Evolutionary conservation across 2,329 filamentous ascomycete genomes (phyloP), one percentile per base, ranked within the genome.

Genomic region (Ophiostoma australiae): DNA sequence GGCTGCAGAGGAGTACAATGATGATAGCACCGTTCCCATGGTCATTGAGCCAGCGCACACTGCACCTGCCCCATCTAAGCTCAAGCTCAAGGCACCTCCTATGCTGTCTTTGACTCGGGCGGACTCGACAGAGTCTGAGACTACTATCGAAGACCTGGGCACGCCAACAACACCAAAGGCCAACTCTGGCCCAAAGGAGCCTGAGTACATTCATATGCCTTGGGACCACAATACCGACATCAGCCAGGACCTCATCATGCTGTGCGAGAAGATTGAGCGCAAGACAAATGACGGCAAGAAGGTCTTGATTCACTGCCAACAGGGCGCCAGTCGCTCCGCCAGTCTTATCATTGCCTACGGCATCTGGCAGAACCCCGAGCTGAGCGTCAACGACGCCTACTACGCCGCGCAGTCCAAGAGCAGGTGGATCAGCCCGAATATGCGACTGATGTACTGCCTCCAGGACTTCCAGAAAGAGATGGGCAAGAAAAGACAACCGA

Each of bases 211-310:
- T 20, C 92, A 96, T 77, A 90, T 95, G 76, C 90, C 88, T 1
- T 95, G 92, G 92, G 92, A 95, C 73, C 92, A 95, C 80, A 94
- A 94, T 79, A 94, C 91, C 0, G 91, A 95, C 72, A 94, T 96
- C 75, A 88, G 91, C 1, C 87, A 88, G 5, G 92, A 95, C 78
- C 81, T 95, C 27, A 88, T 92, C 83, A 84, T 83, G 67, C 83
- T 96, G 17, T 93, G 92, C 76, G 90, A 92, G 77, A 85, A 86
- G 4, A 93, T 96, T 72, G 91, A 94, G 73, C 86, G 88, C 55
- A 86, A 89, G 72, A 89, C 90, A 0, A 87, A 86, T 74, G 85
- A 90, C 73, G 90, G 90, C 67, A 94, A 94, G 81, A 90, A 88
- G 75, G 90, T 96, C 17, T 84, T 96, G 37, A 84, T 96, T 13